Base-by-base conservation (phyloP, 805 yeast species). In the Suhomyces pyralidae region DNA sequence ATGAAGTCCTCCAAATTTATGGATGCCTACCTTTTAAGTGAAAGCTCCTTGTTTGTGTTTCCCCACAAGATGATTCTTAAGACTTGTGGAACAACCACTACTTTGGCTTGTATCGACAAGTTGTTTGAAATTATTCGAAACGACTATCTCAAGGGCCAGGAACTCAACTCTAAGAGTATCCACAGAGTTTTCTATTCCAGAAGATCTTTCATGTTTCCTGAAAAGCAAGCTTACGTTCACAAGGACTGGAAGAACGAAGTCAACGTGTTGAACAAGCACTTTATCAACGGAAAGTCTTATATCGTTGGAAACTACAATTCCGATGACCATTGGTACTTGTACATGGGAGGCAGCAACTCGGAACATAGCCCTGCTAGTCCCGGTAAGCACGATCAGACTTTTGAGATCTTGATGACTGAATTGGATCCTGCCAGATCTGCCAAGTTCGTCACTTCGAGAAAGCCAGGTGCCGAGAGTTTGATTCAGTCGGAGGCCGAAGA, bases 71-170 rank as follows among this genome's bases (percentile, higher is more conserved):
- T 94, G 56, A 84, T 93, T 48, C 78, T 93, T 64, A 93, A 93
- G 69, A 93, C 99, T 5, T 93, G 99, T 68, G 99, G 99, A 7
- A 92, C 97, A 3, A 93, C 98, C 1, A 90, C 97, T 1, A 86
- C 97, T 1, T 77, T 93, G 52, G 81, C 83, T 22, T 93, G 97
- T 58, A 69, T 93, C 25, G 83, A 82, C 25, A 78, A 81, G 48
- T 70, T 93, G 48, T 81, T 88, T 55, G 81, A 81, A 46, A 59
- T 61, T 14, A 68, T 71, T 22, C 62, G 60, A 40, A 51, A 61
- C 10, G 57, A 54, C 44, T 60, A 67, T 45, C 62, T 81, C 32
- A 54, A 61, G 12, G 58, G 54, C 14, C 38, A 55, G n/a, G 51
- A 49, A 12, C 65, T 76, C 52, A 51, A 20, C 51, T 60, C 62